Conservation (phyloP, 1,284 basidiomycete genomes). For the Exobasidium cylindrosporum region DNA sequence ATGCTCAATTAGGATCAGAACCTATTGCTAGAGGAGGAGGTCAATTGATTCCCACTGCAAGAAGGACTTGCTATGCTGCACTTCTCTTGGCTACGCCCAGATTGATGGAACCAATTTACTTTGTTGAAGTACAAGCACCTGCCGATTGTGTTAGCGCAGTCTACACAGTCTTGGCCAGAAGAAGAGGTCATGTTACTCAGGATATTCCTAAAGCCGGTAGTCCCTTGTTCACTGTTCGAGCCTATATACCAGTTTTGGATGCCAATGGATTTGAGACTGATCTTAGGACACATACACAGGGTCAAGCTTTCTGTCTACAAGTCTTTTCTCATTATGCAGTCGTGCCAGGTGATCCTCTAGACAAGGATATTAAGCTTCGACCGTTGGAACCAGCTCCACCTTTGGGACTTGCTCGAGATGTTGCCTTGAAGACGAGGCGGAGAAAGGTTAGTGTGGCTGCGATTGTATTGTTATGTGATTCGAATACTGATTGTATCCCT, state of each 20-base stretch:
- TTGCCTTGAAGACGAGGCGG: slow-evolving; percentile 91
- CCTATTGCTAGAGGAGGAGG: slow-evolving; percentile 96
- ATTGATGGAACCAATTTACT: slow-evolving; percentile 88
- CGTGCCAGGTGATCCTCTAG: slow-evolving; percentile 95
- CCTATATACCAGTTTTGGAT: slow-evolving; percentile 94
- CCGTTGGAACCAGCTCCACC: slow-evolving; percentile 96
- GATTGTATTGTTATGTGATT: slow-evolving; percentile 48
- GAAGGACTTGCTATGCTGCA: slow-evolving; percentile 97
- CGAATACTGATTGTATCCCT: slow-evolving; percentile 3
- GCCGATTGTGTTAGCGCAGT: slow-evolving; percentile 98
- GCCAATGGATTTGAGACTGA: slow-evolving; percentile 99
- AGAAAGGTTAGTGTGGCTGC: slow-evolving; percentile 63
- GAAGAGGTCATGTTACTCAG: slow-evolving; percentile 95
- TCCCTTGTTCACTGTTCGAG: slow-evolving; percentile 94
- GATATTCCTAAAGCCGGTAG: slow-evolving; percentile 96
- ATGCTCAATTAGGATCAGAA: slow-evolving; percentile 85
- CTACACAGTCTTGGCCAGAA: slow-evolving; percentile 91
- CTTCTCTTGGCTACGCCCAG: slow-evolving; percentile 72
- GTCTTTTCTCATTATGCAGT: slow-evolving; percentile 98
- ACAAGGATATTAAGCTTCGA: slow-evolving; percentile 87
- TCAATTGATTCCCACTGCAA: slow-evolving; percentile 95
- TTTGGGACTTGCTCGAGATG: slow-evolving; percentile 70
- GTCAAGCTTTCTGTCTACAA: slow-evolving; percentile 94
- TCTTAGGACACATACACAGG: slow-evolving; percentile 90
- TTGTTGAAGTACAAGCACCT: slow-evolving; percentile 95